phyloP scores from a whole-genome alignment of 306 rosid species.

The Pyrus bretschneideri region DNA sequence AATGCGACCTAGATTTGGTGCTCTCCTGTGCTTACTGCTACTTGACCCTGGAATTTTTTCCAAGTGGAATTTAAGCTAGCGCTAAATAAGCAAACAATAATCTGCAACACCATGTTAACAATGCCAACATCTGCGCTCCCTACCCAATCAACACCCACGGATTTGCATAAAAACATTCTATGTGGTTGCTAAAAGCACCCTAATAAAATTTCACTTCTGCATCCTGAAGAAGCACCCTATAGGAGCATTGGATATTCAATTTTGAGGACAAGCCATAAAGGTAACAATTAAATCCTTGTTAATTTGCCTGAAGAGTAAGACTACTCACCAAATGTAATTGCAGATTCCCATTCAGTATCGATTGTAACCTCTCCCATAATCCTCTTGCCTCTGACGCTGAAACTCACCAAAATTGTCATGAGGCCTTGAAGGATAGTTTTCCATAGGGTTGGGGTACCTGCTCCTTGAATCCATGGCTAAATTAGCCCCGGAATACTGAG shows the following conservation, averaged over 20 bases:
- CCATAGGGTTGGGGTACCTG: conserved; percentile 60
- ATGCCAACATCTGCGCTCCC: conserved; percentile 11
- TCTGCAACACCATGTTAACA: conserved; percentile 22
- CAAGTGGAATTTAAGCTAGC: conserved; percentile 53
- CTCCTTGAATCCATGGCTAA: conserved; percentile 62
- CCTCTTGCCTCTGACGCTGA: conserved; percentile 67
- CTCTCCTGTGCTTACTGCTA: conserved; percentile 47
- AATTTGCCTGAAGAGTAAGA: conserved; percentile 34
- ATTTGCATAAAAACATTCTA: conserved; percentile 13
- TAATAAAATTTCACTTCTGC: conserved; percentile 7
- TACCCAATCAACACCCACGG: conserved; percentile 23
- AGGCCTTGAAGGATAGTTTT: conserved; percentile 63
- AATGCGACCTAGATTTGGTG: conserved; percentile 41
- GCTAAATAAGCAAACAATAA: conserved; percentile 23
- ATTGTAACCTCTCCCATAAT: conserved; percentile 64
- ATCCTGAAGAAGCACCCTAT: conserved; percentile 14
- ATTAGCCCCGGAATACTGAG: conserved; percentile 53
- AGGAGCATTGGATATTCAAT: conserved; percentile 14
- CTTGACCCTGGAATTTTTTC: conserved; percentile 66
- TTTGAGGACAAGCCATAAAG: conserved; percentile 16
- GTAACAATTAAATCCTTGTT: conserved; percentile 9
- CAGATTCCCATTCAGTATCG: conserved; percentile 52
- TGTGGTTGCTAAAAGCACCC: conserved; percentile 5
- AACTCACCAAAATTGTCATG: conserved; percentile 71
- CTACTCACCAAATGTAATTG: conserved; percentile 68